Evolutionary conservation across 805 yeast genomes (phyloP).

Genomic region (Candida ponderosae): DNA sequence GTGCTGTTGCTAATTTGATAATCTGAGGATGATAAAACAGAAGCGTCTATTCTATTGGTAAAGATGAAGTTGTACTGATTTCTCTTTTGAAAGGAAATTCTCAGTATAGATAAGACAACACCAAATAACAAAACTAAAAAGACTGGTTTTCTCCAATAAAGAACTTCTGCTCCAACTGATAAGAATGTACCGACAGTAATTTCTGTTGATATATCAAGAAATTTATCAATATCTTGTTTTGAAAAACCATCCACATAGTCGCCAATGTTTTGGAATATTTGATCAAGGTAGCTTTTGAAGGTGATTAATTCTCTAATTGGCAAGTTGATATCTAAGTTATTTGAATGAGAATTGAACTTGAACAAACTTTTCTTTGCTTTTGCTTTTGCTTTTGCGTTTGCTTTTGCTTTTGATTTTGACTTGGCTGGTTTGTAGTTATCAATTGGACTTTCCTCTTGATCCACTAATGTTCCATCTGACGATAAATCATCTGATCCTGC

Average conservation of each 20-base stretch:
- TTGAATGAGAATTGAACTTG: background rate
- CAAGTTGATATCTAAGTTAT: background rate
- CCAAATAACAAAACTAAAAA: background rate
- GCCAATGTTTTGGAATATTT: background rate
- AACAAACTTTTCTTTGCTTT: background rate
- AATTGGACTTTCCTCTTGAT: background rate
- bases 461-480: conserved; percentile 1
- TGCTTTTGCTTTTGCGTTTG: background rate
- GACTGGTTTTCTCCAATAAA: background rate
- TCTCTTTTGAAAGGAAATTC: background rate
- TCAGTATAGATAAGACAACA: background rate
- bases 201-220: background rate
- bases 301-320: background rate
- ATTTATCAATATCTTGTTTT: background rate
- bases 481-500: conserved; percentile 6
- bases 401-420: background rate
- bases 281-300: background rate
- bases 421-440: background rate
- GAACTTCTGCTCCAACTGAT: background rate
- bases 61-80: background rate
- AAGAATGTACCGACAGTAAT: background rate
- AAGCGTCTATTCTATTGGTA: background rate
- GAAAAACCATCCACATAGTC: background rate
- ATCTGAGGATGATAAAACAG: background rate
- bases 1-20: background rate